Conservation (phyloP, 2,329 filamentous ascomycete genomes). For the Dactylonectria macrodidyma region DNA sequence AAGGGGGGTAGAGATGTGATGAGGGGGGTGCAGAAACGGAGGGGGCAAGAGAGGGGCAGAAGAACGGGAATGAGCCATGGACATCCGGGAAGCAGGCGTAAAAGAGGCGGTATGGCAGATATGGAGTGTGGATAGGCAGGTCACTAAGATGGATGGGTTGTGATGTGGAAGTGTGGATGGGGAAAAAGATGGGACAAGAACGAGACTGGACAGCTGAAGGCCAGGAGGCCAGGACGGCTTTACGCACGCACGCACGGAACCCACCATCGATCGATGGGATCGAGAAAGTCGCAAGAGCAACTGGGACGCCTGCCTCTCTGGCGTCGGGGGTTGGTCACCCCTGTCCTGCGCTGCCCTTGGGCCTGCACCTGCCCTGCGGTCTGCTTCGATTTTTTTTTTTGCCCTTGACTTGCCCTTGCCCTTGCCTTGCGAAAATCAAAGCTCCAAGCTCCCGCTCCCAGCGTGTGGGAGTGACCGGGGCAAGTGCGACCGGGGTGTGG, state of each 20-base stretch:
- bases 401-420: constrained; percentile 2
- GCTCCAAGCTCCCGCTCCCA: constrained; percentile 31
- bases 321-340: constrained; percentile 2
- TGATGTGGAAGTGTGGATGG: constrained; percentile 42
- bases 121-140: not conserved
- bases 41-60: not conserved
- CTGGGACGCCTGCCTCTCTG: not conserved
- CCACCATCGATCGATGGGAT: constrained; percentile 55
- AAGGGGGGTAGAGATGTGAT: constrained; percentile 7
- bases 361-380: not conserved
- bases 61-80: not conserved
- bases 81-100: not conserved
- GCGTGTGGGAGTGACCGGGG: constrained; percentile 31
- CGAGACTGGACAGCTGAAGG: no score
- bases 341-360: constrained; percentile 16
- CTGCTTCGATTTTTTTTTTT: not conserved
- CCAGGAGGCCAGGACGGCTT: constrained; percentile 16
- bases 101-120: constrained; percentile 28
- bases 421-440: constrained; percentile 32
- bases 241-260: constrained; percentile 46
- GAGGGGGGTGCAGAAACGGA: not conserved
- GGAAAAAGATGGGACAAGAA: constrained; percentile 26
- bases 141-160: constrained; percentile 42
- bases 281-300: constrained; percentile 47
- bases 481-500: constrained; percentile 13